A percentile compares a stretch with the other conserved stretches of the same genome.
These are phyloP conservation scores for Sanguinoderma infundibulare DNA, from an alignment of 1,284 basidiomycete species.

Conservation along the genomic window DNA sequence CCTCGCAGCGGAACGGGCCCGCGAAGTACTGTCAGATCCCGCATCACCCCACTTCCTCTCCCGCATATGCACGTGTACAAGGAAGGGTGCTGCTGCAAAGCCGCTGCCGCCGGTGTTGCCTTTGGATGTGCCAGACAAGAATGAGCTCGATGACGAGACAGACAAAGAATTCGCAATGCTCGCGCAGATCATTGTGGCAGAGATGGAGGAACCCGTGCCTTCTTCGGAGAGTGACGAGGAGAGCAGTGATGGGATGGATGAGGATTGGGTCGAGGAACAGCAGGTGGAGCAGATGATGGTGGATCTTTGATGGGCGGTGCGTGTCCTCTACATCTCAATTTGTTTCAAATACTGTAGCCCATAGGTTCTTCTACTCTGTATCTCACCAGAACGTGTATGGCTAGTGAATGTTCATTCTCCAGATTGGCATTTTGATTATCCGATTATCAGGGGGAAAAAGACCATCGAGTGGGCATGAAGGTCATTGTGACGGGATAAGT, in stretches of 20 bases:
- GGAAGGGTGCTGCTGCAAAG: constrained; percentile 6
- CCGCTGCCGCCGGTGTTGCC: neutral
- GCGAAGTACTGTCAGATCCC: constrained; percentile 52
- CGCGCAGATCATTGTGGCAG: constrained; percentile 33
- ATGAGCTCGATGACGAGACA: constrained; percentile 41
- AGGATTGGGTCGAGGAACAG: constrained; percentile 10
- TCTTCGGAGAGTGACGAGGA: neutral
- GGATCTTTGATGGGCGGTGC: too few species aligned
- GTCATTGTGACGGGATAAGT: too few species aligned
- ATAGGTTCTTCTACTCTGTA: too few species aligned
- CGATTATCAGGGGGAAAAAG: too few species aligned
- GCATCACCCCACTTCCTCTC: constrained; percentile 47
- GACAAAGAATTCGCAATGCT: constrained; percentile 42
- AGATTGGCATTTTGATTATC: too few species aligned
- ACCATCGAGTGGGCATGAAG: too few species aligned
- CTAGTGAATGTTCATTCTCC: too few species aligned
- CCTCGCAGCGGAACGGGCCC: constrained; percentile 64
- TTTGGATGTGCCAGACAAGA: constrained; percentile 22
- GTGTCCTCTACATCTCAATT: too few species aligned
- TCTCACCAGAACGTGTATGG: too few species aligned
- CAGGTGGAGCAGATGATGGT: constrained; percentile 22
- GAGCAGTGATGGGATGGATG: neutral
- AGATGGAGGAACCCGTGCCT: constrained; percentile 13
- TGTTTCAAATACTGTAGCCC: too few species aligned
- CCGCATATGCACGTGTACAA: constrained; percentile 57